phyloP scores from a whole-genome alignment of 257 asterid genomes.

The Jacaranda mimosifolia region DNA sequence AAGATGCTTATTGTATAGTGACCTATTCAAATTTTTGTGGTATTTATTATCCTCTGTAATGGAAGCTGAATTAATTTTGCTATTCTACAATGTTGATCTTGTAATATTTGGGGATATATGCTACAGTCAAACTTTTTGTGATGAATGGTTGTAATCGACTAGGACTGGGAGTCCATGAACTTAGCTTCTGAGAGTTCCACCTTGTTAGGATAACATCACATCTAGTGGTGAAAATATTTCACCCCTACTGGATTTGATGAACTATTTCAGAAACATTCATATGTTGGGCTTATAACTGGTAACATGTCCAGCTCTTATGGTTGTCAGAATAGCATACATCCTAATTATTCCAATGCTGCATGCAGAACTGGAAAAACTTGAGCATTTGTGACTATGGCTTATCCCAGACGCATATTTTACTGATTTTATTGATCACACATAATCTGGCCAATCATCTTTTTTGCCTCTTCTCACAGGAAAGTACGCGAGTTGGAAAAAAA shows the following conservation, averaged over 20 bases:
- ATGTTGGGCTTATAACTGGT: conserved; percentile 4
- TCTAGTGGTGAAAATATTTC: no score
- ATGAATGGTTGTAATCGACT: background rate
- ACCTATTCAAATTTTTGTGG: conserved; percentile 38
- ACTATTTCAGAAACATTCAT: background rate
- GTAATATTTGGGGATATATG: background rate
- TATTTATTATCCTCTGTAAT: conserved; percentile 23
- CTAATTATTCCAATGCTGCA: conserved; percentile 18
- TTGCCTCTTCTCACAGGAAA: conserved; percentile 37
- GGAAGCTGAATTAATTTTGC: conserved; percentile 31
- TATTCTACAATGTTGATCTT: background rate
- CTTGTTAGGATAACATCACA: no score
- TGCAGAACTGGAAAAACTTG: conserved; percentile 26
- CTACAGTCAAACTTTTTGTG: conserved; percentile 1
- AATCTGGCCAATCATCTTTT: conserved; percentile 34
- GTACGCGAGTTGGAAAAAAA: conserved; percentile 33
- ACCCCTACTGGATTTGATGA: background rate
- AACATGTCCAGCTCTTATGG: conserved; percentile 4
- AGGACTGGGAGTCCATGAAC: no score
- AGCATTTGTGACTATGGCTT: conserved; percentile 17
- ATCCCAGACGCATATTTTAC: background rate
- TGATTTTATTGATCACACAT: conserved; percentile 33
- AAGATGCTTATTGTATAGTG: conserved; percentile 42
- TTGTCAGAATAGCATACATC: background rate
- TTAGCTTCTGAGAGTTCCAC: no score